These are phyloP conservation scores for Prunella vulgaris DNA, from an alignment of 257 asterid species.

Conservation along the genomic window DNA sequence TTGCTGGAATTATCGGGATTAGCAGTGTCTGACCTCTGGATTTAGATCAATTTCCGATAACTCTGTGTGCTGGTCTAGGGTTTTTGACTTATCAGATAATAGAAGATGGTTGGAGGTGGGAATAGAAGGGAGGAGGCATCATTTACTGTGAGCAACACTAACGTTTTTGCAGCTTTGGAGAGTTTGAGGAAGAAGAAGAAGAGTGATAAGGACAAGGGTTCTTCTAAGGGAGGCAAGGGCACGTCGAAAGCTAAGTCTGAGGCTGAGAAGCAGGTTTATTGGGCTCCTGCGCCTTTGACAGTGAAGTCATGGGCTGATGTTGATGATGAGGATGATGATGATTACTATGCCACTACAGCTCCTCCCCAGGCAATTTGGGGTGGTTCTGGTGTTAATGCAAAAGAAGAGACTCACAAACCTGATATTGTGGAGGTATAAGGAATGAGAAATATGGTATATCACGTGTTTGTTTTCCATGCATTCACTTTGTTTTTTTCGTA, in stretches of 20 bases:
- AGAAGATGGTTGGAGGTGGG: constrained; percentile 84
- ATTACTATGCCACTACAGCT: constrained; percentile 87
- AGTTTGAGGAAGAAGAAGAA: constrained; percentile 86
- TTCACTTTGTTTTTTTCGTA: background rate
- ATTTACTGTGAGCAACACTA: constrained; percentile 61
- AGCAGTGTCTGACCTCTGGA: constrained; percentile 12
- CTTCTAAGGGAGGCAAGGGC: constrained; percentile 41
- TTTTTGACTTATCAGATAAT: constrained; percentile 10
- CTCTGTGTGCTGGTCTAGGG: constrained; percentile 11
- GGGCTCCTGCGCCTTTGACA: constrained; percentile 93
- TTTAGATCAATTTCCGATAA: constrained; percentile 3
- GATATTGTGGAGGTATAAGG: constrained; percentile 57
- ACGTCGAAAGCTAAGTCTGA: constrained; percentile 31
- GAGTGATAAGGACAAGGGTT: constrained; percentile 58
- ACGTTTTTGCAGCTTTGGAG: constrained; percentile 92
- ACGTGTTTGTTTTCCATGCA: background rate
- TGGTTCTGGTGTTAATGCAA: constrained; percentile 27
- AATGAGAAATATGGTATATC: constrained; percentile 3
- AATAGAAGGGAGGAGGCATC: constrained; percentile 68
- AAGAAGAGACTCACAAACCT: constrained; percentile 29
- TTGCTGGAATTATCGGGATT: constrained; percentile 6
- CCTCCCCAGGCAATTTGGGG: constrained; percentile 78
- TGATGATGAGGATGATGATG: constrained; percentile 94
- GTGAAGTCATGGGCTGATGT: constrained; percentile 95
- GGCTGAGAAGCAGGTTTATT: constrained; percentile 55